These are phyloP conservation scores for Pichia californica DNA, from an alignment of 805 yeast species.

Conservation along the genomic window DNA sequence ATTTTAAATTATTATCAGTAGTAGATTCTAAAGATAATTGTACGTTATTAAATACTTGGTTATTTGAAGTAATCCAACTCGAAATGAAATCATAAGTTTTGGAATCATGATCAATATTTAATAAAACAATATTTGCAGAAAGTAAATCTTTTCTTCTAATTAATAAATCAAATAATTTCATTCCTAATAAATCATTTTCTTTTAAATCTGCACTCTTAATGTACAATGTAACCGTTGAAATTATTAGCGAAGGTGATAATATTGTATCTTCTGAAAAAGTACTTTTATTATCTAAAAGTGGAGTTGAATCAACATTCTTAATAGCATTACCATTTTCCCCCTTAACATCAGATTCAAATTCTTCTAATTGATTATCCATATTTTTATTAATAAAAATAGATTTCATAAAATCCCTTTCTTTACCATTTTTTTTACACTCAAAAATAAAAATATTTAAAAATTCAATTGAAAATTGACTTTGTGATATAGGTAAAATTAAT, in stretches of 20 bases:
- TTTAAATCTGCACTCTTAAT: slow-evolving; percentile 15
- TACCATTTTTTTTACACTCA: slow-evolving; percentile 13
- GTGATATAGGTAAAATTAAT: slow-evolving; percentile 20
- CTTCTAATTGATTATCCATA: no score
- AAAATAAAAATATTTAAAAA: slow-evolving; percentile 12
- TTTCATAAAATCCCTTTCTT: slow-evolving; percentile 11
- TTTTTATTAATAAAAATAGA: slow-evolving; percentile 25
- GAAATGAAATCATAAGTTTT: not conserved
- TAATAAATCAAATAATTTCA: slow-evolving; percentile 21
- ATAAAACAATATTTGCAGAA: slow-evolving; percentile 7
- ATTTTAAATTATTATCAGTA: slow-evolving; percentile 8
- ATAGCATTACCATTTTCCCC: not conserved
- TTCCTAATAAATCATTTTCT: slow-evolving; percentile 18
- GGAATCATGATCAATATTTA: slow-evolving; percentile 1
- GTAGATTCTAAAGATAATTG: slow-evolving; percentile 3
- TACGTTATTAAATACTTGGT: slow-evolving; percentile 1
- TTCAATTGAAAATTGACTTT: slow-evolving; percentile 16
- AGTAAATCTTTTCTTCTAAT: slow-evolving; percentile 16
- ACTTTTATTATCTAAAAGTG: not conserved
- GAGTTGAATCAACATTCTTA: not conserved
- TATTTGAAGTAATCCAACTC: slow-evolving; percentile 1
- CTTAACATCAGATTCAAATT: slow-evolving; percentile 12
- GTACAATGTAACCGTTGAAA: slow-evolving; percentile 20
- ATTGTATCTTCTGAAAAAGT: slow-evolving; percentile 22
- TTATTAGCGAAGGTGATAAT: slow-evolving; percentile 23